phyloP scores from a whole-genome alignment of 2,329 filamentous ascomycete genomes.

The Phaeosphaeriaceae sp. region DNA sequence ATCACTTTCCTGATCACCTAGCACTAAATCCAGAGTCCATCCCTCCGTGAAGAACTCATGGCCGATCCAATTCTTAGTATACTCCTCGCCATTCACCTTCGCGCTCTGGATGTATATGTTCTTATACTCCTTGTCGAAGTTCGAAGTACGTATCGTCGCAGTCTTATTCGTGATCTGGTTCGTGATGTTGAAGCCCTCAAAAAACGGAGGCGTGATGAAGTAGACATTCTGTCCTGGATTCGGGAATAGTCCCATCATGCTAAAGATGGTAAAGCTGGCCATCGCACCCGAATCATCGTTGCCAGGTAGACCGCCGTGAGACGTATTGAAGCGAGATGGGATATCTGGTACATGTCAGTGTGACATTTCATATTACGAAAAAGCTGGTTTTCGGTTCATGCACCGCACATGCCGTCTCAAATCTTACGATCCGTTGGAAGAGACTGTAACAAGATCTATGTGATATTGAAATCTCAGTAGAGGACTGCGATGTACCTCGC shows the following conservation, averaged over 20 bases:
- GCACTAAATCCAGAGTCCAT: conserved; percentile 51
- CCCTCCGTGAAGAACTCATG: conserved; percentile 57
- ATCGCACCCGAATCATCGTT: conserved; percentile 58
- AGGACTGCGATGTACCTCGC: no score
- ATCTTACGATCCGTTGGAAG: no score
- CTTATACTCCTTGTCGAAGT: conserved; percentile 52
- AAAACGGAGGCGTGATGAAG: conserved; percentile 57
- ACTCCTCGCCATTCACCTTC: conserved; percentile 52
- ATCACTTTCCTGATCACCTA: conserved; percentile 52
- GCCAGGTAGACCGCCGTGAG: conserved; percentile 51
- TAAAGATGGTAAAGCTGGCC: conserved; percentile 54
- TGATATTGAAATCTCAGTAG: no score
- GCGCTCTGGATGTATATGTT: conserved; percentile 56
- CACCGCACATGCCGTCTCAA: no score
- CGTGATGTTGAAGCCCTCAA: conserved; percentile 50
- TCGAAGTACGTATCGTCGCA: conserved; percentile 50
- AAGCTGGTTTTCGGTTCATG: not conserved
- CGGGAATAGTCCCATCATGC: conserved; percentile 56
- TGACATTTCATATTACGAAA: no score
- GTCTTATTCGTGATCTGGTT: conserved; percentile 52
- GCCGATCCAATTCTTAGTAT: conserved; percentile 55
- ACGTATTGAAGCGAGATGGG: conserved; percentile 54
- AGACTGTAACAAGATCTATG: no score
- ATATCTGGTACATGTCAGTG: conserved; percentile 40
- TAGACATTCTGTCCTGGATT: conserved; percentile 59